Conservation (phyloP, 352 stramenopile genomes). For the Aphanomyces stellatus region DNA sequence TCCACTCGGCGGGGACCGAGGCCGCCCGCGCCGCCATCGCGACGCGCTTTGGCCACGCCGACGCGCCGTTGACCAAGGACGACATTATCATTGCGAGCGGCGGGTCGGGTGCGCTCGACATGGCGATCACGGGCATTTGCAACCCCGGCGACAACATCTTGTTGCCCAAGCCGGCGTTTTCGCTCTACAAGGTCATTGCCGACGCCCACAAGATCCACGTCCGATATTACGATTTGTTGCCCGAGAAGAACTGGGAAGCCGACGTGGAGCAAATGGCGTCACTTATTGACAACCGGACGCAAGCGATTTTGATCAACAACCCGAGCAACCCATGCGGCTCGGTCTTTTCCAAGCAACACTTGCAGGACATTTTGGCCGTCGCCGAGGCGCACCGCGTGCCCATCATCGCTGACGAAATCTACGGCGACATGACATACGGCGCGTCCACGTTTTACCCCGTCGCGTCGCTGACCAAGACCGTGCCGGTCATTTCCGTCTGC, state of each 20-base stretch:
- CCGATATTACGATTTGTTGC: conserved; percentile 85
- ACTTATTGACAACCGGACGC: conserved; percentile 77
- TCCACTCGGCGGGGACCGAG: conserved; percentile 85
- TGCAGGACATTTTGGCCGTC: conserved; percentile 62
- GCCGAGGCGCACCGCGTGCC: conserved; percentile 84
- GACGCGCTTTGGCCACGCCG: conserved; percentile 50
- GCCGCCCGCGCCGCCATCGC: conserved; percentile 86
- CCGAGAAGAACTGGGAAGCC: conserved; percentile 87
- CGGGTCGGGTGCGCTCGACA: conserved; percentile 90
- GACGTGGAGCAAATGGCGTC: conserved; percentile 89
- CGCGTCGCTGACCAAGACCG: conserved; percentile 64
- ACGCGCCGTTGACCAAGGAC: conserved; percentile 65
- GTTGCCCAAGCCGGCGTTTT: conserved; percentile 90
- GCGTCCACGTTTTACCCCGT: conserved; percentile 75
- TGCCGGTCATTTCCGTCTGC: conserved; percentile 70
- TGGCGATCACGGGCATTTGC: conserved; percentile 84
- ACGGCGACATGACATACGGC: conserved; percentile 75
- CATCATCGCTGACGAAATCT: conserved; percentile 88
- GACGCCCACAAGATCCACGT: conserved; percentile 87
- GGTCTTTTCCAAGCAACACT: conserved; percentile 85
- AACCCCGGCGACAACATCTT: conserved; percentile 90
- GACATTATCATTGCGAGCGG: conserved; percentile 92
- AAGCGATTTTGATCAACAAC: conserved; percentile 94
- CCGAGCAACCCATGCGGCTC: conserved; percentile 92
- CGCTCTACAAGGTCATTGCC: conserved; percentile 93